A percentile compares a stretch with the other conserved stretches of the same genome.
Evolutionary conservation across 305 asterid species (phyloP).

Genomic region (Galium porrigens): DNA sequence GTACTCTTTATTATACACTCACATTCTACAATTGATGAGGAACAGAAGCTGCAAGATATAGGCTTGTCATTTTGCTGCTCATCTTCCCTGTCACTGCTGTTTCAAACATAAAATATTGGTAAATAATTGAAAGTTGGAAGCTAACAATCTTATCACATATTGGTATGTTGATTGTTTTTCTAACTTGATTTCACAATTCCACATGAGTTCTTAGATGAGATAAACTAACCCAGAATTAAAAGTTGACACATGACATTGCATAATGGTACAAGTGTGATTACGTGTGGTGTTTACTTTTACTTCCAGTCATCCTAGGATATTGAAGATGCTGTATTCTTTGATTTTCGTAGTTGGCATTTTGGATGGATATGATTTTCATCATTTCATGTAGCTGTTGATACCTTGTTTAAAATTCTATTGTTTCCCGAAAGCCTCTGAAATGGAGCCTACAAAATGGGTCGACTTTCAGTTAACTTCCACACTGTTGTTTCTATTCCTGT

Average conservation of each 20-base stretch:
- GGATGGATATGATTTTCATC: not conserved
- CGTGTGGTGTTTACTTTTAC: not conserved
- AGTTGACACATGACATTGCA: not conserved
- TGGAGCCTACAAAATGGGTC: not conserved
- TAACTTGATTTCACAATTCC: not conserved
- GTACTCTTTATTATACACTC: not conserved
- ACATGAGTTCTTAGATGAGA: not conserved
- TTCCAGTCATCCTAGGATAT: not conserved
- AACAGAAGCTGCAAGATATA: not conserved
- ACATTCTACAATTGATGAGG: not conserved
- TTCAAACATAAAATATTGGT: not conserved
- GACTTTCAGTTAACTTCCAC: not conserved
- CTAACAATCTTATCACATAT: not conserved
- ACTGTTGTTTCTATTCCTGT: not conserved
- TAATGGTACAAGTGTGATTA: not conserved
- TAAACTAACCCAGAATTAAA: not conserved
- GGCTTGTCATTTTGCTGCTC: not conserved
- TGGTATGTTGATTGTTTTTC: not conserved
- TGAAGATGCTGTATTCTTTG: not conserved
- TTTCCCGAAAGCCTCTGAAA: not conserved
- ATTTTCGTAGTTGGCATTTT: not conserved
- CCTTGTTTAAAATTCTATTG: not conserved
- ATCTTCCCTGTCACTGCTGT: not conserved
- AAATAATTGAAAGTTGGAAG: not conserved
- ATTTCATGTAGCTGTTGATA: conserved; percentile 1